These are phyloP conservation scores for Penicillium parvum DNA, from an alignment of 495 filamentous ascomycete genomes.

Conservation along the genomic window DNA sequence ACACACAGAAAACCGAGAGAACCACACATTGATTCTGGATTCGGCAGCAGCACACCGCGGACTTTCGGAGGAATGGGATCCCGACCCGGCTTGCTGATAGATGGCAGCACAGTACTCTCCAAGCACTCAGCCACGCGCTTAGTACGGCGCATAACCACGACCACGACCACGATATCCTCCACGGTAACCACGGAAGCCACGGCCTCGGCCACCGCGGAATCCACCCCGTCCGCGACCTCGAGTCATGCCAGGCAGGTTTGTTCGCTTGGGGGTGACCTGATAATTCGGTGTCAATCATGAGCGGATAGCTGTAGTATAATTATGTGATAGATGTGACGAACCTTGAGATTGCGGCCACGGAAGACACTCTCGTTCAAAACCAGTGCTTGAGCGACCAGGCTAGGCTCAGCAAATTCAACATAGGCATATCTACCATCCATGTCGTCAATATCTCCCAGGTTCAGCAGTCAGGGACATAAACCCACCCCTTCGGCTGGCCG, in stretches of 20 bases:
- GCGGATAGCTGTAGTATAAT: background rate
- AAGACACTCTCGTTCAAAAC: conserved; percentile 97
- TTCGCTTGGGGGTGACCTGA: conserved; percentile 92
- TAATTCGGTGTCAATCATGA: background rate
- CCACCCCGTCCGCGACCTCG: conserved; percentile 71
- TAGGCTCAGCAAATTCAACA: conserved; percentile 96
- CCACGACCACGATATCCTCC: conserved; percentile 74
- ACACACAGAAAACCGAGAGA: conserved; percentile 13
- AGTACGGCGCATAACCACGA: conserved; percentile 80
- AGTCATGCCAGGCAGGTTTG: conserved; percentile 92
- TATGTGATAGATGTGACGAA: conserved; percentile 26
- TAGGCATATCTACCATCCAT: conserved; percentile 80
- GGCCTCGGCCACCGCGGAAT: conserved; percentile 60
- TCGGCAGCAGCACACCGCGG: too few relatives aligned
- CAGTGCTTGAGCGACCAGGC: conserved; percentile 85
- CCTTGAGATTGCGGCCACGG: conserved; percentile 92
- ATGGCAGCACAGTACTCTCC: background rate
- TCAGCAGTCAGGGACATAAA: background rate
- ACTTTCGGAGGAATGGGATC: conserved; percentile 5
- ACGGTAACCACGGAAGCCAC: conserved; percentile 70
- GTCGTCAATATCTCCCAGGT: background rate
- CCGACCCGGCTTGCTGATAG: too few relatives aligned
- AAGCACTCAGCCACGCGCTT: conserved; percentile 18
- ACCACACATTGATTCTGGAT: conserved; percentile 4
- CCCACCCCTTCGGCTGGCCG: conserved; percentile 96